Percentiles rank a stretch among this genome's conserved stretches.
These are phyloP conservation scores for Sarocladium strictum DNA, from an alignment of 2,329 filamentous ascomycete genomes.

Conservation along the genomic window DNA sequence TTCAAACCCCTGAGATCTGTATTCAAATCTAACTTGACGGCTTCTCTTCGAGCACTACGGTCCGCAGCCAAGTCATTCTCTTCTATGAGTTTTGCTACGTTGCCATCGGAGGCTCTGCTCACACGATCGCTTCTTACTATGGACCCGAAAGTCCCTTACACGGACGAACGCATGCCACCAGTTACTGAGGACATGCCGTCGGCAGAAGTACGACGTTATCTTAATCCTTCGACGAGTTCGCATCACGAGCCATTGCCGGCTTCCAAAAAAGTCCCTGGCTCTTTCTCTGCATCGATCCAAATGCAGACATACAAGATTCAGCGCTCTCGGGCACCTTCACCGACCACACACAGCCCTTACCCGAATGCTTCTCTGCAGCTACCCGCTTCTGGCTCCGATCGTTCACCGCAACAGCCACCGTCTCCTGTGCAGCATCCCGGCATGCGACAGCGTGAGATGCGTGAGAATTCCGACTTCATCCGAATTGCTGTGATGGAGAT, in stretches of 20 bases:
- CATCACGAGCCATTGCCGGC: slow-evolving; percentile 25
- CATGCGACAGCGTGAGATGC: slow-evolving; percentile 59
- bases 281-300: slow-evolving; percentile 62
- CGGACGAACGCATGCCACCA: slow-evolving; percentile 60
- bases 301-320: slow-evolving; percentile 66
- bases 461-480: slow-evolving; percentile 66
- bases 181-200: slow-evolving; percentile 58
- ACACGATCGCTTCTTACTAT: slow-evolving; percentile 63
- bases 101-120: slow-evolving; percentile 61
- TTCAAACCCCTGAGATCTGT: slow-evolving; percentile 48
- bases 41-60: slow-evolving; percentile 57
- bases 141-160: slow-evolving; percentile 59
- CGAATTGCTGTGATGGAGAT: slow-evolving; percentile 67
- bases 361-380: slow-evolving; percentile 19
- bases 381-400: slow-evolving; percentile 18
- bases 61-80: slow-evolving; percentile 61
- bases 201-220: slow-evolving; percentile 59
- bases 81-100: slow-evolving; percentile 54
- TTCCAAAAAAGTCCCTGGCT: slow-evolving; percentile 23
- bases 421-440: slow-evolving; percentile 29
- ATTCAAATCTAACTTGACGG: slow-evolving; percentile 65
- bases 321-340: slow-evolving; percentile 35
- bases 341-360: slow-evolving; percentile 25
- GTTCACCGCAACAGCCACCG: slow-evolving; percentile 26
- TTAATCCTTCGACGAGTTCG: slow-evolving; percentile 53